Conservation (phyloP, 306 rosid genomes). For the Malus orientalis region DNA sequence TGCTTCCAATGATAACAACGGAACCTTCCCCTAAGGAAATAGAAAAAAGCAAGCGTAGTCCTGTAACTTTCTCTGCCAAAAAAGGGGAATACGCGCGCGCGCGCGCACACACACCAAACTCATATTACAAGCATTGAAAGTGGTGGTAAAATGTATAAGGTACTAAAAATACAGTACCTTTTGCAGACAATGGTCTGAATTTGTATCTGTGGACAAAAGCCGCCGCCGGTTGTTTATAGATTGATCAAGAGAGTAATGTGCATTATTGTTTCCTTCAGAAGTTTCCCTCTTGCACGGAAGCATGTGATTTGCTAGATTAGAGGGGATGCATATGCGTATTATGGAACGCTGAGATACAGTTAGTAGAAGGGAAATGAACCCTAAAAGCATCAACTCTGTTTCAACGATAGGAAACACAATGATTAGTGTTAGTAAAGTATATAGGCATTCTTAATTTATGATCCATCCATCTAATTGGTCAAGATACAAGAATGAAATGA, state of each 20-base stretch:
- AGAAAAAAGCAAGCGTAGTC: neutral
- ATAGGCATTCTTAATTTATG: too few relatives aligned
- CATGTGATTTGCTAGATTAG: constrained; percentile 45
- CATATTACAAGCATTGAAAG: neutral
- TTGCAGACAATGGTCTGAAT: constrained; percentile 27
- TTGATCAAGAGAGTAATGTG: constrained; percentile 23
- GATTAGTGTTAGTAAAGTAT: constrained; percentile 11
- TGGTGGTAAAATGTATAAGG: neutral
- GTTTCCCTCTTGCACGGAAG: constrained; percentile 72
- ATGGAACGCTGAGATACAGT: constrained; percentile 59
- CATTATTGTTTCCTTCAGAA: constrained; percentile 15
- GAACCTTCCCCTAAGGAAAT: constrained; percentile 65
- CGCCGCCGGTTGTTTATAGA: constrained; percentile 33
- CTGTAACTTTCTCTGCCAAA: neutral
- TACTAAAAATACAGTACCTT: constrained; percentile 22
- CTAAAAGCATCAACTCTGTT: constrained; percentile 88
- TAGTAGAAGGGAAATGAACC: constrained; percentile 84
- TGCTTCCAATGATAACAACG: constrained; percentile 65
- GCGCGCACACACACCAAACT: too few relatives aligned
- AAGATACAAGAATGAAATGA: neutral
- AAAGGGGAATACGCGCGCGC: neutral
- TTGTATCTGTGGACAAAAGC: constrained; percentile 38
- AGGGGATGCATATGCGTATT: constrained; percentile 58
- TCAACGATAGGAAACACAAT: constrained; percentile 10
- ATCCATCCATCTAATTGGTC: neutral